Evolutionary conservation across 2,329 filamentous ascomycete genomes (phyloP), one percentile per base, ranked within the genome.

Genomic region (Talaromyces sp.): DNA sequence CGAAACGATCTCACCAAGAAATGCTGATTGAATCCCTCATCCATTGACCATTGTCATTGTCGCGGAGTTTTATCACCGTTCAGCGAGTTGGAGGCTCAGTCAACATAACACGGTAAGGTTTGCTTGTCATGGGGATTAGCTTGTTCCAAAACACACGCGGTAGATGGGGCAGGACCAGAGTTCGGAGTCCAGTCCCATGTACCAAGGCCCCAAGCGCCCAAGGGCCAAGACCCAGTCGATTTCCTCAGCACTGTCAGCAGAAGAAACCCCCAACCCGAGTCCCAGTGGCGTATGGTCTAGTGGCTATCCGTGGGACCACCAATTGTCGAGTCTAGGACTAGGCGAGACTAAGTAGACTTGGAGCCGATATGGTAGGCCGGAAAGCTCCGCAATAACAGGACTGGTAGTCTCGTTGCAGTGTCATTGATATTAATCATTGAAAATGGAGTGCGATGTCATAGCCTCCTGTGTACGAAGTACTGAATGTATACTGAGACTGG

Each of bases 231-330:
- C 45, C 43, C 43, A 46, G 43, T 46, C 43, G 25, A 35, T 48
- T 48, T 48, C 33, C 45, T 28, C 28, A n/a, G n/a, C n/a, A n/a
- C n/a, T n/a, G n/a, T 48, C 45, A 48, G 45, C 45, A 48, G n/a
- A 48, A 48, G 45, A 48, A 48, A 48, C 45, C 45, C 45, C 45
- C 45, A 48, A 48, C 28, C 45, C 28, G 45, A 48, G 45, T 48
- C 45, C 45, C 45, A 48, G 45, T 48, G 45, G 45, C 45, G 45
- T 25, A 48, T 19, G 9, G 45, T 48, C 45, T 48, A 48, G 45
- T 48, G 45, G 45, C 45, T 48, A 33, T 33, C 45, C 45, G 45
- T 48, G 45, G 45, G 45, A 46, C 43, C 22, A 45, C 25, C 40
- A 22, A 13, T 31, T 7, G 41, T 45, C 41, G 22, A 48, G 45